Evolutionary conservation across 345 rosid species (phyloP).

Genomic region (Physaria fendleri): DNA sequence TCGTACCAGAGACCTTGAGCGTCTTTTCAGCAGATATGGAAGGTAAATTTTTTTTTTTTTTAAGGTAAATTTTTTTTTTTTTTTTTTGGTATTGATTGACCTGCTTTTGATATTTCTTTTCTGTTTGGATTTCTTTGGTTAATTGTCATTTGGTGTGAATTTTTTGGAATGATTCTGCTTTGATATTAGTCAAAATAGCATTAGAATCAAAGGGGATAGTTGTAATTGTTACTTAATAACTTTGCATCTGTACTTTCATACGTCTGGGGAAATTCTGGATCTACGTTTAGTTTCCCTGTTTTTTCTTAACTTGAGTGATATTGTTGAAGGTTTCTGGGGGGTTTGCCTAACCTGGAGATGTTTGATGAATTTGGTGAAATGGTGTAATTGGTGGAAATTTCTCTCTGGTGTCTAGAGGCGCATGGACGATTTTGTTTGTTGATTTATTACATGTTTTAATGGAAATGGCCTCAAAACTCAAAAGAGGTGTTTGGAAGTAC

Average conservation of each 20-base stretch:
- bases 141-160: neutral
- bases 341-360: conserved; percentile 88
- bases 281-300: conserved; percentile 37
- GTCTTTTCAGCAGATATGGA: conserved; percentile 55
- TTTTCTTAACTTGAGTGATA: conserved; percentile 76
- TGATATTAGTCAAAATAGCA: neutral
- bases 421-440: conserved; percentile 35
- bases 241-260: conserved; percentile 4
- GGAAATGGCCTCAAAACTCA: conserved; percentile 70
- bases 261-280: conserved; percentile 9
- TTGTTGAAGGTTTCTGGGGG: conserved; percentile 98
- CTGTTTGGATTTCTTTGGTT: neutral
- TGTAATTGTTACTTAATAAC: neutral
- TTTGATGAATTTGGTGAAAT: conserved; percentile 88
- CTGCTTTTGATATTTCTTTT: neutral
- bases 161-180: neutral
- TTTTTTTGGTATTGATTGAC: too few species aligned
- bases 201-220: neutral
- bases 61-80: too few species aligned
- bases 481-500: conserved; percentile 86
- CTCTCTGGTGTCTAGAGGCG: conserved; percentile 29
- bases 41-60: too few species aligned
- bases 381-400: conserved; percentile 57
- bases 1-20: conserved; percentile 51
- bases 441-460: conserved; percentile 61